phyloP scores from a whole-genome alignment of 768 basidiomycete species.

The Russula abietina region DNA sequence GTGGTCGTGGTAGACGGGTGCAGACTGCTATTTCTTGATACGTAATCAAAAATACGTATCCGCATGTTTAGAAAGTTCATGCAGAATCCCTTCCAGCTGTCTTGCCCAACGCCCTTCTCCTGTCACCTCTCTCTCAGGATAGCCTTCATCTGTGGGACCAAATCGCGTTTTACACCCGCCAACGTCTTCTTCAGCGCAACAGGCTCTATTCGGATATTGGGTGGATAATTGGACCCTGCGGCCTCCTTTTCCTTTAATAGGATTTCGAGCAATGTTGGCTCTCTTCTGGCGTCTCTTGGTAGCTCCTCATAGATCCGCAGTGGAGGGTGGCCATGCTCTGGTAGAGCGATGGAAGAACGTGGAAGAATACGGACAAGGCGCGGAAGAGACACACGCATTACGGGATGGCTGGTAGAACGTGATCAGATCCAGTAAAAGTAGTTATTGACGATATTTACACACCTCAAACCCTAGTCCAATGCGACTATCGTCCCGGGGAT shows the following conservation, averaged over 20 bases:
- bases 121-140: slow-evolving; percentile 33
- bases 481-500: not conserved
- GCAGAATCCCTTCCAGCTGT: not conserved
- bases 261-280: slow-evolving; percentile 36
- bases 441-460: not conserved
- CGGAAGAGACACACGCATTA: slow-evolving; percentile 33
- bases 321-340: slow-evolving; percentile 21
- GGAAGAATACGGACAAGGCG: slow-evolving; percentile 38
- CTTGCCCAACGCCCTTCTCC: not conserved
- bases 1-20: too few species aligned
- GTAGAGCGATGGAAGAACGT: slow-evolving; percentile 31
- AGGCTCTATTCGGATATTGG: slow-evolving; percentile 48
- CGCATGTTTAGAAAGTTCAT: too few species aligned
- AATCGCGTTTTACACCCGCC: slow-evolving; percentile 35
- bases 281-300: slow-evolving; percentile 10
- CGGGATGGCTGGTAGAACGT: not conserved
- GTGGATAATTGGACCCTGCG: slow-evolving; percentile 39
- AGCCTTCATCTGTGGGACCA: slow-evolving; percentile 37
- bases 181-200: slow-evolving; percentile 37
- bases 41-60: too few species aligned
- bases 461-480: not conserved
- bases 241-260: slow-evolving; percentile 38
- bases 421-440: not conserved
- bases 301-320: slow-evolving; percentile 28
- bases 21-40: too few species aligned